Base-by-base conservation (phyloP, 2,329 filamentous ascomycete genomes). In the Didymella keratinophila region DNA sequence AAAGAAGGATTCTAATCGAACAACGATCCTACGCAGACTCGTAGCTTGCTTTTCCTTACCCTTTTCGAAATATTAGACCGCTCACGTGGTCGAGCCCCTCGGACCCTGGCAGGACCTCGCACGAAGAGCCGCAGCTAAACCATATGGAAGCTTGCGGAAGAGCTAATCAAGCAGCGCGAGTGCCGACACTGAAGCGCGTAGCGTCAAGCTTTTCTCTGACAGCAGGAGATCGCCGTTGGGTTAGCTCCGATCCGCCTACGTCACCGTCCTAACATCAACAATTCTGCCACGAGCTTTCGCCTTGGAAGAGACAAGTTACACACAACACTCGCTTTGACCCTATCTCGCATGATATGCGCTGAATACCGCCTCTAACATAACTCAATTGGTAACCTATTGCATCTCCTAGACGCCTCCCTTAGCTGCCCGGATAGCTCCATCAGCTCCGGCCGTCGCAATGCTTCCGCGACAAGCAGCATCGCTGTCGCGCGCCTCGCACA, bases 381-480 rank as follows among this genome's bases (percentile, higher is more conserved):
- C 8, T 41, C 32, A 58, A 58, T 58, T 58, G 56, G 39, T 41
- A 52, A 32, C 49, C 44, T 25, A 10, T 16, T 37, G 25, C 41
- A 20, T 25, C 46, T 18, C 52, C 37, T 18, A 39, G 39, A 36
- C 27, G 49, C 28, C 34, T 42, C 28, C 36, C n/a, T 25, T n/a
- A 39, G 49, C 44, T 58, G 49, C 43, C 27, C 54, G 48, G 36
- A 41, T 34, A 49, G 50, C 58, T 45, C 36, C 55, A 58, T 12
- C 47, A 21, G 2, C 20, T 43, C 47, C 47, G 14, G 43, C 21
- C 50, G 42, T 57, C 60, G 60, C 63, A 39, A 75, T 75, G 71
- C 65, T 74, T 28, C 58, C 67, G 56, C 72, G 73, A 65, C 69
- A 72, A 44, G 65, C 69, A 49, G 64, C 67, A 42, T 69, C 70